These are phyloP conservation scores for Glomus cerebriforme DNA, from an alignment of 192 early-diverging fungal genomes.

Conservation along the genomic window DNA sequence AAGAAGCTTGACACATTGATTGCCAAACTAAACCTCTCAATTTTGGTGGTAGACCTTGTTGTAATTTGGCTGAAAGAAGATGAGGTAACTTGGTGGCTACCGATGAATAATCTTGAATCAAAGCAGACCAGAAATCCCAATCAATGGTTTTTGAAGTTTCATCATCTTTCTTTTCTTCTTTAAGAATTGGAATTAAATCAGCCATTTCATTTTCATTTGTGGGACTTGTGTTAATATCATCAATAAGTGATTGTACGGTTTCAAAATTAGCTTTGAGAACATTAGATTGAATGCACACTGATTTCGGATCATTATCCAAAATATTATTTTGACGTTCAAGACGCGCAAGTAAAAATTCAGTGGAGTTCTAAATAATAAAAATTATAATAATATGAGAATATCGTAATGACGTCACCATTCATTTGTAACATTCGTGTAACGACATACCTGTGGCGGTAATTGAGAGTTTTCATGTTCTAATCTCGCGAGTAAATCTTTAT, in stretches of 20 bases:
- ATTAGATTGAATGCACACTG: conserved; percentile 62
- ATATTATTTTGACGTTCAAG: conserved; percentile 64
- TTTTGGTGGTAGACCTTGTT: conserved; percentile 77
- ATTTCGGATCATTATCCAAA: conserved; percentile 60
- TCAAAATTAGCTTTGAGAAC: conserved; percentile 57
- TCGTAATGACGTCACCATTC: background rate
- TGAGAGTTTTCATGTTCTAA: conserved; percentile 59
- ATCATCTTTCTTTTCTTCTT: background rate
- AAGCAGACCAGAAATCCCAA: conserved; percentile 84
- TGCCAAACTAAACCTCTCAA: conserved; percentile 92
- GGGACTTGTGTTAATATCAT: conserved; percentile 37
- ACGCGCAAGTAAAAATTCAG: conserved; percentile 56
- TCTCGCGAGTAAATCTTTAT: conserved; percentile 45
- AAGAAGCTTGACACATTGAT: conserved; percentile 83
- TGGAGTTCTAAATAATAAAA: conserved; percentile 46
- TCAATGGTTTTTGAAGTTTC: conserved; percentile 40
- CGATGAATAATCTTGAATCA: conserved; percentile 76
- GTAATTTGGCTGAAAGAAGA: conserved; percentile 68
- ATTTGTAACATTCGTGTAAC: background rate
- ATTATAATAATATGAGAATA: background rate
- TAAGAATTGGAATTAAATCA: conserved; percentile 23
- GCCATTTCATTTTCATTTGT: conserved; percentile 7
- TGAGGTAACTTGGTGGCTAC: conserved; percentile 69
- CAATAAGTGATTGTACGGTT: conserved; percentile 52
- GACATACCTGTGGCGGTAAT: conserved; percentile 54